phyloP scores from a whole-genome alignment of 1,284 basidiomycete species.

The Termitomyces sp. region DNA sequence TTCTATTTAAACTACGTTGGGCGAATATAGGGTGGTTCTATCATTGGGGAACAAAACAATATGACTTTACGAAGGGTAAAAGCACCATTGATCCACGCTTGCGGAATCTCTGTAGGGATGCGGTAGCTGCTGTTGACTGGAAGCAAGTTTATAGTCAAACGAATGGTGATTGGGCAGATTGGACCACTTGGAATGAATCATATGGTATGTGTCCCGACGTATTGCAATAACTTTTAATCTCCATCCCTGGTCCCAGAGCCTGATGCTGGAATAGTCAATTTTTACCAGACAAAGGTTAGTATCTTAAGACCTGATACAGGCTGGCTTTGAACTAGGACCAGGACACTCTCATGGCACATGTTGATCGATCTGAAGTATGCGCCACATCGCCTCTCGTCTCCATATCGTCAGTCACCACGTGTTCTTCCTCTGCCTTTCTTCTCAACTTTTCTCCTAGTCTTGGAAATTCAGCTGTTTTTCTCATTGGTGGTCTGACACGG shows the following conservation, averaged over 20 bases:
- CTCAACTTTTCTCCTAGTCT: constrained; percentile 43
- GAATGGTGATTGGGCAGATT: constrained; percentile 54
- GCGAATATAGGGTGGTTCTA: constrained; percentile 92
- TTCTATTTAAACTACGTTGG: constrained; percentile 80
- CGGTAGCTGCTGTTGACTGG: constrained; percentile 69
- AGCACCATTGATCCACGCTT: constrained; percentile 58
- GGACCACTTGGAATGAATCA: constrained; percentile 65
- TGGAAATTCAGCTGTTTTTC: constrained; percentile 81
- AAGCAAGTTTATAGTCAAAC: constrained; percentile 46
- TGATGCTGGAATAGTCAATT: constrained; percentile 92
- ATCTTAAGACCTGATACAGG: not conserved
- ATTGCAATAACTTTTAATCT: not conserved
- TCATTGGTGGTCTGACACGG: constrained; percentile 80
- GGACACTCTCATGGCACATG: constrained; percentile 91
- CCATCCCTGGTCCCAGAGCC: constrained; percentile 50
- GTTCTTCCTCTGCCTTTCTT: not conserved
- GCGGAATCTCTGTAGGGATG: constrained; percentile 53
- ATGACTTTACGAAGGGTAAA: constrained; percentile 73
- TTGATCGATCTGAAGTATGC: constrained; percentile 86
- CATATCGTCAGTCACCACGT: constrained; percentile 64
- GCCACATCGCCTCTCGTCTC: constrained; percentile 86
- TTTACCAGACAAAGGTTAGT: constrained; percentile 69
- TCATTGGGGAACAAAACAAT: constrained; percentile 89
- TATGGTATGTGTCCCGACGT: constrained; percentile 53
- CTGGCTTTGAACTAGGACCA: constrained; percentile 22